Evolutionary conservation across 805 yeast genomes (phyloP).

Genomic region (Candida wancherniae): DNA sequence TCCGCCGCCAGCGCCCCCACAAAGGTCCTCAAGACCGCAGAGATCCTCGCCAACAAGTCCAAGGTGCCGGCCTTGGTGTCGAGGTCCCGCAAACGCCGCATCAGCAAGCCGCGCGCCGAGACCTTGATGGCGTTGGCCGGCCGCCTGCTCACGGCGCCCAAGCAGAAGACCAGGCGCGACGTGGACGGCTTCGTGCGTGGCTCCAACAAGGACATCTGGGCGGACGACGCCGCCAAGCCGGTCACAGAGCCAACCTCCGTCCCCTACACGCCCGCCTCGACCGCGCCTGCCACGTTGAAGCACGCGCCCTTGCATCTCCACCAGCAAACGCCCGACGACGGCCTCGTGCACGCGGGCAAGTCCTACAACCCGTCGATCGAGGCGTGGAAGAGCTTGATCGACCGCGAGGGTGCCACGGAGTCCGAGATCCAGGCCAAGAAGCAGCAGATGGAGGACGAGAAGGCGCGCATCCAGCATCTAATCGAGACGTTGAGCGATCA

Average conservation of each 20-base stretch:
- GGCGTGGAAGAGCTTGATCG: constrained; percentile 73
- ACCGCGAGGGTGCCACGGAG: constrained; percentile 62
- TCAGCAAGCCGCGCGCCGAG: constrained; percentile 57
- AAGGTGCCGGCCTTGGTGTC: constrained; percentile 64
- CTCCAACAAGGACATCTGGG: constrained; percentile 67
- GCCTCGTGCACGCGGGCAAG: constrained; percentile 75
- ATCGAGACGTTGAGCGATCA: constrained; percentile 59
- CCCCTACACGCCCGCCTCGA: constrained; percentile 39
- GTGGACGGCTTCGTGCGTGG: constrained; percentile 59
- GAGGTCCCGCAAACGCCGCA: constrained; percentile 50
- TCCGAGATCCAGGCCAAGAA: constrained; percentile 63
- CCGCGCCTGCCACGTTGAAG: constrained; percentile 51
- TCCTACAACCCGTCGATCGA: constrained; percentile 88
- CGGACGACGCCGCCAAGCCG: constrained; percentile 24
- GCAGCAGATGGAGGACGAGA: constrained; percentile 56
- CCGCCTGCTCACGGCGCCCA: constrained; percentile 51
- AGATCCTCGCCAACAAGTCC: constrained; percentile 68
- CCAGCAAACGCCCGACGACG: constrained; percentile 27
- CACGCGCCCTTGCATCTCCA: constrained; percentile 51
- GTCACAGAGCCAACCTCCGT: constrained; percentile 15
- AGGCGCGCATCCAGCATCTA: constrained; percentile 57
- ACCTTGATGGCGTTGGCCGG: constrained; percentile 76
- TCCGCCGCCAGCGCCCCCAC: constrained; percentile 20
- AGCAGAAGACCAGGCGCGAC: constrained; percentile 49
- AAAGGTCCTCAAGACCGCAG: constrained; percentile 52